These are phyloP conservation scores for Fusarium multiceps DNA, from an alignment of 2,329 filamentous ascomycete genomes.

Conservation along the genomic window DNA sequence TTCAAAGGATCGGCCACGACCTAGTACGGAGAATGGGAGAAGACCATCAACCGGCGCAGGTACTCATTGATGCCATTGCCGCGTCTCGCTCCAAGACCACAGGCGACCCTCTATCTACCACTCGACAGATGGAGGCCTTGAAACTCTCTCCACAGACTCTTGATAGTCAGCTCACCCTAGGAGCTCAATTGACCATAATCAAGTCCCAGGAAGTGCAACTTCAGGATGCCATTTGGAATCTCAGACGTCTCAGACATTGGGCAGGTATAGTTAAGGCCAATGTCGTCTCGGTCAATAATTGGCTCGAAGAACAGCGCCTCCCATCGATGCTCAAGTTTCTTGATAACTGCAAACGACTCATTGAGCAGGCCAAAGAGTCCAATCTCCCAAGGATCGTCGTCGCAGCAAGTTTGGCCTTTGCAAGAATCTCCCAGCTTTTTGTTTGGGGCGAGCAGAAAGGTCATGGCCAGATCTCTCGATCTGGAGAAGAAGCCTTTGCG, in stretches of 20 bases:
- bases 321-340: no score
- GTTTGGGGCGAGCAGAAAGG: no score
- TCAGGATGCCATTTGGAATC: not conserved
- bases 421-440: no score
- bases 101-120: not conserved
- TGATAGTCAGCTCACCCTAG: not conserved
- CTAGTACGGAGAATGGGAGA: constrained; percentile 23
- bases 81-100: not conserved
- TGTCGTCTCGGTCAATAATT: not conserved
- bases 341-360: no score
- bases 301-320: not conserved
- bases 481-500: not conserved
- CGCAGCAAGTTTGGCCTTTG: no score
- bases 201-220: not conserved
- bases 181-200: not conserved
- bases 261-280: no score
- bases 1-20: no score
- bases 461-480: no score
- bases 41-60: not conserved
- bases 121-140: not conserved
- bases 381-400: no score
- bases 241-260: no score
- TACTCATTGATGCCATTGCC: constrained; percentile 8
- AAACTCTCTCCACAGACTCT: not conserved
- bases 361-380: no score